phyloP scores from a whole-genome alignment of 2,329 filamentous ascomycete species.

The Ilyonectria mors-panacis region DNA sequence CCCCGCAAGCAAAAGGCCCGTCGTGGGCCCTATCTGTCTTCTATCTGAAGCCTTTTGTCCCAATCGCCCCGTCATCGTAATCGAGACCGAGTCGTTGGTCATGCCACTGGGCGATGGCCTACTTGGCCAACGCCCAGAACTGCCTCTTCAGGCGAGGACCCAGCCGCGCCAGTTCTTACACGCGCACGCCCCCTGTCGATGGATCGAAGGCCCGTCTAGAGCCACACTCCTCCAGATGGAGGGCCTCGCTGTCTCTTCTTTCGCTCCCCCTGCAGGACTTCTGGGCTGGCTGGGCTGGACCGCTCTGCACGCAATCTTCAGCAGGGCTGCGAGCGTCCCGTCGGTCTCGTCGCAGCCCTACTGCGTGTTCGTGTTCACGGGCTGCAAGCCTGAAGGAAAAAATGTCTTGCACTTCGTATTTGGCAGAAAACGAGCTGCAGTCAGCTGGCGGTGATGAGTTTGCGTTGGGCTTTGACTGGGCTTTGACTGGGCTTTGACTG shows the following conservation, averaged over 20 bases:
- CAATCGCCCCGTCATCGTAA: background rate
- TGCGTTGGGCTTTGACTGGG: background rate
- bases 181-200: background rate
- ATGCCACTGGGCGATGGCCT: background rate
- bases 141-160: constrained; percentile 6
- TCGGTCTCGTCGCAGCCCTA: background rate
- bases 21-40: background rate
- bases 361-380: background rate
- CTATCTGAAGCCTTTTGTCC: background rate
- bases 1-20: background rate
- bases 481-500: background rate
- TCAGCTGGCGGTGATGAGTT: background rate
- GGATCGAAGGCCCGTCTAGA: constrained; percentile 1
- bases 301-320: background rate
- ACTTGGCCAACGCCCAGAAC: background rate
- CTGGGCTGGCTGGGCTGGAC: background rate
- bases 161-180: background rate
- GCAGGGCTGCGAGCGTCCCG: background rate
- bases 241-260: background rate
- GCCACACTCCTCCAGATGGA: background rate
- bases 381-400: background rate
- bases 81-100: background rate
- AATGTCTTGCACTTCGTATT: background rate
- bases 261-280: background rate
- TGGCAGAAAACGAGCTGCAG: background rate